Evolutionary conservation across 768 basidiomycete species (phyloP), one percentile per base, ranked within the genome.

Genomic region (Pluteus cervinus): DNA sequence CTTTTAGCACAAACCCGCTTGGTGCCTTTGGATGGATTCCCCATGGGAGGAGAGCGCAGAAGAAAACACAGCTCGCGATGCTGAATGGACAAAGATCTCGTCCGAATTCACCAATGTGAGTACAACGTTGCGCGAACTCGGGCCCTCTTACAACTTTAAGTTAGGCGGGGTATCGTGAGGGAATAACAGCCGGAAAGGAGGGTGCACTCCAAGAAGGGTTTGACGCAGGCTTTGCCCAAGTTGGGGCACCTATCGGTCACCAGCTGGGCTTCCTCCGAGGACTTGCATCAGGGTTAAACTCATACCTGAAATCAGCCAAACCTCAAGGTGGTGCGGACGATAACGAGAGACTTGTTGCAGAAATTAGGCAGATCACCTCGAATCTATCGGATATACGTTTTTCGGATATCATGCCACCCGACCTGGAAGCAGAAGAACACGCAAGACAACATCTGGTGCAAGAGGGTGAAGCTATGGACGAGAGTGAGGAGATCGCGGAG

Each of bases 111-210:
- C 77, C 14, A 86, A 81, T 50, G 86, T 85, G 58, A 33, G 69
- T 40, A 4, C 10, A 37, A 5, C 44, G 12, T 21, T n/a, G n/a
- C n/a, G n/a, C n/a, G n/a, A n/a, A n/a, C n/a, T n/a, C n/a, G n/a
- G n/a, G n/a, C n/a, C n/a, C n/a, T n/a, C n/a, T n/a, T n/a, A n/a
- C n/a, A n/a, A n/a, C n/a, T n/a, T n/a, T 29, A 10, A 17, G 24
- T 35, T 48, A 96, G 94, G 79, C 79, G 12, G 94, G 94, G 2
- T 97, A 97, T 53, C 79, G 94, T n/a, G 93, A 97, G 61, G 94
- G 94, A 5, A 94, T 98, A 49, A 86, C 81, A 0, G 79, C 83
- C 4, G 94, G 94, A 3, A 98, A 97, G 56, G 85, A 93, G 55
- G 68, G 74, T 0, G 81, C 80, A 2, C 69, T 97, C 2, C 94